These are phyloP conservation scores for Boletus tomentosulus DNA, from an alignment of 768 basidiomycete species.

Conservation along the genomic window DNA sequence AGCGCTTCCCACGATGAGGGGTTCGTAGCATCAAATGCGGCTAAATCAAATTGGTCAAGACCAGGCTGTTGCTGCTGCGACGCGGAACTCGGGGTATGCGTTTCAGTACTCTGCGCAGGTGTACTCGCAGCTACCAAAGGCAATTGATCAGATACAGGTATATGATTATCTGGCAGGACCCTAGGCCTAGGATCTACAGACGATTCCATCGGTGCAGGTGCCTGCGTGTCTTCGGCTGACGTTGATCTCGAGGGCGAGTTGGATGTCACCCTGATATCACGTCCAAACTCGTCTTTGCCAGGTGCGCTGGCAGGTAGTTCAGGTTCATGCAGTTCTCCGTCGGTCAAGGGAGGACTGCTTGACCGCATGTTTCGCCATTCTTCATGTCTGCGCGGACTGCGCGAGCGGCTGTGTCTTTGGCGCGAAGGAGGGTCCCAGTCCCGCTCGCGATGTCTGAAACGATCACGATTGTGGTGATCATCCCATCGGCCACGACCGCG, in stretches of 20 bases:
- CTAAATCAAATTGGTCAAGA: constrained; percentile 65
- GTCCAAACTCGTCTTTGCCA: constrained; percentile 85
- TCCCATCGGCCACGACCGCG: constrained; percentile 67
- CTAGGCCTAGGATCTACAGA: constrained; percentile 42
- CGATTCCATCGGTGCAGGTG: constrained; percentile 31
- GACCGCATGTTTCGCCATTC: constrained; percentile 48
- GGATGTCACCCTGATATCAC: constrained; percentile 65
- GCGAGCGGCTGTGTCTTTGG: constrained; percentile 62
- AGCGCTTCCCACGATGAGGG: constrained; percentile 78
- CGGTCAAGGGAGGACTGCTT: constrained; percentile 54
- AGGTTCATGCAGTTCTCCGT: constrained; percentile 26
- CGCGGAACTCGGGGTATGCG: constrained; percentile 34
- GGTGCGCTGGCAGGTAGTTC: constrained; percentile 27
- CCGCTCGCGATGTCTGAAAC: constrained; percentile 45
- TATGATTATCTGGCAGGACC: constrained; percentile 46
- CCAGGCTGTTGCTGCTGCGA: constrained; percentile 38
- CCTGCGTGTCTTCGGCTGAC: constrained; percentile 23
- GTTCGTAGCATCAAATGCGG: constrained; percentile 68
- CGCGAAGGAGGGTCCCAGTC: constrained; percentile 36
- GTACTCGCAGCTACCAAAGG: constrained; percentile 54
- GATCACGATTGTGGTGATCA: constrained; percentile 45
- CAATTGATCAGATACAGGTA: constrained; percentile 36
- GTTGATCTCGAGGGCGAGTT: constrained; percentile 28
- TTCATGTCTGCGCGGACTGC: constrained; percentile 65
- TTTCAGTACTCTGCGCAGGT: constrained; percentile 43